Base-by-base conservation (phyloP, 176 grass and related monocot species). In the Hyparrhenia diplandra region DNA sequence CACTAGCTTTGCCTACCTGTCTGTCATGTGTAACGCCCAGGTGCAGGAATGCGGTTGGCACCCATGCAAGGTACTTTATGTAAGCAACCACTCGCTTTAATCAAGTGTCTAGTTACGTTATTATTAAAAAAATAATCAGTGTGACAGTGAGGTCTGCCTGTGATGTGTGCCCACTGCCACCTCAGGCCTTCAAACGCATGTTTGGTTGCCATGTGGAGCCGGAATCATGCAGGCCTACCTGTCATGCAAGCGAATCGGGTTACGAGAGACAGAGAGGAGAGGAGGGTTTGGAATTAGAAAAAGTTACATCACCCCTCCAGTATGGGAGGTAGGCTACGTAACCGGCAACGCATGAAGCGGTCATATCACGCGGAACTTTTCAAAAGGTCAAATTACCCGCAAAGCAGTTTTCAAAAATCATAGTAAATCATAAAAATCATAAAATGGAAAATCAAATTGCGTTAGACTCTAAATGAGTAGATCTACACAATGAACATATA, bases 11-110 rank as follows among this genome's bases (percentile, higher is more conserved):
- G 29, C 11, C 47, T 64, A 13, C 46, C 59, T 67, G 62, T 23
- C 31, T 3, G 73, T 75, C 82, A 64, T 30, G 82, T 45, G 75
- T 18, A 23, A 43, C 47, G 21, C n/a, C n/a, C n/a, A n/a, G 43
- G 34, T 67, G 77, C 52, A 52, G 6, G 32, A 81, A 76, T 70
- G 63, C 61, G 77, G 39, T 35, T 27, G 45, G 60, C 27, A 41
- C 31, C n/a, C 39, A 37, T 14, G 39, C 78, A 4, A 28, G 5
- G 40, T 17, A 16, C 39, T 14, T 40, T 9, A 8, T 8, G 37
- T 8, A 8, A 28, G 8, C 42, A 62, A 62, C 67, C 14, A 4
- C 25, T 12, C 40, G 0, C 30, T 66, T 77, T 78, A 47, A 67
- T 20, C 74, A 29, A 18, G 47, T 21, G 67, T 27, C 74, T n/a